phyloP scores from a whole-genome alignment of 129 eudicot species.

The Flaveria sonorensis region DNA sequence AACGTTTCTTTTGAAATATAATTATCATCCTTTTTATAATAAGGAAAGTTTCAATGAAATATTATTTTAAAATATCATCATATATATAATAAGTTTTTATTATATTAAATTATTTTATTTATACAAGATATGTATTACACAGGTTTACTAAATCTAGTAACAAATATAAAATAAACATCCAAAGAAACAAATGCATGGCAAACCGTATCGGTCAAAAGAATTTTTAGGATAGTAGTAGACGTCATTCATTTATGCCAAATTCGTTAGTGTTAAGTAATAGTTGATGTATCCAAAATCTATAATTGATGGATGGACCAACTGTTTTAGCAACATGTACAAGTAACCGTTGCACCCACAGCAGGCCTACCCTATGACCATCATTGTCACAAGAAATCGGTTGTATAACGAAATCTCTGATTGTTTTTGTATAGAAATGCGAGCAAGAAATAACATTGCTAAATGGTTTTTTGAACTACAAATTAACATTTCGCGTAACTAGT shows the following conservation, averaged over 20 bases:
- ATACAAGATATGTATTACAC: too few species aligned
- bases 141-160: too few species aligned
- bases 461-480: too few species aligned
- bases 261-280: slow-evolving; percentile 16
- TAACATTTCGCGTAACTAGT: too few species aligned
- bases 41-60: too few species aligned
- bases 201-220: slow-evolving; percentile 21
- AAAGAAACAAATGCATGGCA: not conserved
- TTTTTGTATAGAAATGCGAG: not conserved
- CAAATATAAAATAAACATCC: not conserved
- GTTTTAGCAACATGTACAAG: slow-evolving; percentile 35
- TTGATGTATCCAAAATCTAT: slow-evolving; percentile 19
- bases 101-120: too few species aligned
- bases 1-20: too few species aligned
- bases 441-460: not conserved
- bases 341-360: slow-evolving; percentile 7
- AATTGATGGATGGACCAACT: slow-evolving; percentile 33
- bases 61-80: too few species aligned
- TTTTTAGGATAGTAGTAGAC: slow-evolving; percentile 24
- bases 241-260: slow-evolving; percentile 24
- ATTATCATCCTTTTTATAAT: too few species aligned
- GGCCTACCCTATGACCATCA: slow-evolving; percentile 16
- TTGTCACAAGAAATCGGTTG: not conserved
- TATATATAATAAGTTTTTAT: too few species aligned
- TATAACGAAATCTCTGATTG: not conserved